phyloP scores from a whole-genome alignment of 441 rosid genomes.

The Lepidium campestre region DNA sequence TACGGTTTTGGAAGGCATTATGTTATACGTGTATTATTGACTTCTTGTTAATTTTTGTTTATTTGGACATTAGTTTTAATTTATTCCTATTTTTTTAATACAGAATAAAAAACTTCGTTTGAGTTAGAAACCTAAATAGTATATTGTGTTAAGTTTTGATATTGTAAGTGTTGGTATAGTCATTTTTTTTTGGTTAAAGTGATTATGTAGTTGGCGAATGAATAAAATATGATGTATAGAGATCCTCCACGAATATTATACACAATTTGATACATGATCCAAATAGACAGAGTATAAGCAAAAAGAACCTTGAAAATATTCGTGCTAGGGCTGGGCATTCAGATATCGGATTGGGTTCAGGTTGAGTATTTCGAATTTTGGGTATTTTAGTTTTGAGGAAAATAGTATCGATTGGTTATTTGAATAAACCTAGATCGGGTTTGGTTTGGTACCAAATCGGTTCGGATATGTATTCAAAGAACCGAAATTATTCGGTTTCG shows the following conservation, averaged over 20 bases:
- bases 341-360: no score
- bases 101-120: not conserved
- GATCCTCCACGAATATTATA: not conserved
- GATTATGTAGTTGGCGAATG: not conserved
- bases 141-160: not conserved
- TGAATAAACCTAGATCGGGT: no score
- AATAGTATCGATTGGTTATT: no score
- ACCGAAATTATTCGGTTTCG: no score
- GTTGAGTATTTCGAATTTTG: no score
- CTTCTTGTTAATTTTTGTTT: not conserved
- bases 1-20: not conserved
- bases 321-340: no score
- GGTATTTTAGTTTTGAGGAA: no score
- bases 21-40: not conserved
- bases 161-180: not conserved
- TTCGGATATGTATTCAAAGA: no score
- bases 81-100: not conserved
- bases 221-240: not conserved
- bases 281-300: not conserved
- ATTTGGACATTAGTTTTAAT: not conserved
- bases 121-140: not conserved
- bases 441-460: no score
- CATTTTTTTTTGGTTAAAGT: no score
- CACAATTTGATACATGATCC: not conserved
- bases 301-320: not conserved